A percentile compares a stretch with the other conserved stretches of the same genome.
These are phyloP conservation scores for Clonostachys rhizophaga DNA, from an alignment of 2,329 filamentous ascomycete genomes.

Conservation along the genomic window DNA sequence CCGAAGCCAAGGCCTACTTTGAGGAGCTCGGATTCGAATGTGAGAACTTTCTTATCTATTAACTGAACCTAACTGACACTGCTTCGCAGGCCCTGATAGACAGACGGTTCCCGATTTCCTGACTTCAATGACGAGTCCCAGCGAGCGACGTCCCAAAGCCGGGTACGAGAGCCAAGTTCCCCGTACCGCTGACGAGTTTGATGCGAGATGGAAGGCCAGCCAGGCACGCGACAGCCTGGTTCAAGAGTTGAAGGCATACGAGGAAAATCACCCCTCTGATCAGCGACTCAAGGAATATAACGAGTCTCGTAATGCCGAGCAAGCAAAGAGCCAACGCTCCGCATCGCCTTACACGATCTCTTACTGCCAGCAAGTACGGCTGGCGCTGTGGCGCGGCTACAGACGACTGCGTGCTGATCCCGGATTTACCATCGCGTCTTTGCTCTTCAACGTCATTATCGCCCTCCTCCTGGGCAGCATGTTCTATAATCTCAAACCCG, in stretches of 20 bases:
- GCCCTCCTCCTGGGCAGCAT: conserved; percentile 71
- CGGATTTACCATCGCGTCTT: conserved; percentile 59
- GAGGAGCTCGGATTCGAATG: conserved; percentile 60
- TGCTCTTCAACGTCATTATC: conserved; percentile 73
- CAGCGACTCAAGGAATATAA: conserved; percentile 47
- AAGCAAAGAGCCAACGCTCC: conserved; percentile 45
- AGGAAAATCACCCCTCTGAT: conserved; percentile 21
- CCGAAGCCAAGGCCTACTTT: conserved; percentile 58
- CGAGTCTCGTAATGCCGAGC: conserved; percentile 45
- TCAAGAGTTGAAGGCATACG: conserved; percentile 53
- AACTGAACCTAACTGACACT: conserved; percentile 48
- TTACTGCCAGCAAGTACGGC: conserved; percentile 62
- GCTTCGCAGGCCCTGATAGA: conserved; percentile 42
- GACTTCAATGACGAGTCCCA: conserved; percentile 57
- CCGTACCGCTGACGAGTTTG: conserved; percentile 64
- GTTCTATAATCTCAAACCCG: conserved; percentile 62
- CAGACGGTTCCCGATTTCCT: conserved; percentile 69
- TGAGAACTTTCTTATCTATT: conserved; percentile 20
- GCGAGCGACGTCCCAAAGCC: conserved; percentile 61
- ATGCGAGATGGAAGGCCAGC: conserved; percentile 41
- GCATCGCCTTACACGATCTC: conserved; percentile 64
- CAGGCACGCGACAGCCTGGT: conserved; percentile 54
- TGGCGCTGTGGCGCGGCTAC: conserved; percentile 47
- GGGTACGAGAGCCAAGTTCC: conserved; percentile 61
- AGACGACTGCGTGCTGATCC: conserved; percentile 67